Evolutionary conservation across 176 grass and related monocot species (phyloP).

Genomic region (Thinopyrum elongatum): DNA sequence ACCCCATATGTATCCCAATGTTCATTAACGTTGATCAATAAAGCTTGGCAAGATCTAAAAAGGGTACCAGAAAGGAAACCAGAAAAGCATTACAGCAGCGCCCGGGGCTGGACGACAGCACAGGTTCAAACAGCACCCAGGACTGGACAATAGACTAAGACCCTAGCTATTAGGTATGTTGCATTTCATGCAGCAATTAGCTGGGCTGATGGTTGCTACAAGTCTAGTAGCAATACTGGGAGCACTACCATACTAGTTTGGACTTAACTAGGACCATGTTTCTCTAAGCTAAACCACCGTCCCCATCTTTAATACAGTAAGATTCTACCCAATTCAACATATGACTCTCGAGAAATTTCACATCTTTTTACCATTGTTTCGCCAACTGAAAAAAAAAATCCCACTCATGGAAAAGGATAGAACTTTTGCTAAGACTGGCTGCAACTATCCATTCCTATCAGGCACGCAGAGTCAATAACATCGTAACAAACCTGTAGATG

Average conservation of each 20-base stretch:
- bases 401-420: not conserved
- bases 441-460: not conserved
- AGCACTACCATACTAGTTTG: not conserved
- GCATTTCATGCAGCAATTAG: not conserved
- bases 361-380: not conserved
- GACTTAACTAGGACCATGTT: not conserved
- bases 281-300: not conserved
- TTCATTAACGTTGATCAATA: no score
- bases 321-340: not conserved
- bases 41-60: no score
- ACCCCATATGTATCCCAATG: no score
- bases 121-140: no score
- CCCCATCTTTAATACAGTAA: not conserved
- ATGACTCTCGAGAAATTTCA: not conserved
- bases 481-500: slow-evolving; percentile 65
- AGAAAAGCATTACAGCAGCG: no score
- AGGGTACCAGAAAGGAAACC: no score
- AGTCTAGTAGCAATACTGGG: not conserved
- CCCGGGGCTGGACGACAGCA: no score
- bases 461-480: not conserved
- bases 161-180: no score
- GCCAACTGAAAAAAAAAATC: not conserved
- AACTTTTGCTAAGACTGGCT: not conserved
- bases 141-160: no score
- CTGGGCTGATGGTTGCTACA: not conserved